Percentiles rank a stretch among this genome's conserved stretches.
Evolutionary conservation across 306 rosid genomes (phyloP).

Genomic region (Trifolium fragiferum): DNA sequence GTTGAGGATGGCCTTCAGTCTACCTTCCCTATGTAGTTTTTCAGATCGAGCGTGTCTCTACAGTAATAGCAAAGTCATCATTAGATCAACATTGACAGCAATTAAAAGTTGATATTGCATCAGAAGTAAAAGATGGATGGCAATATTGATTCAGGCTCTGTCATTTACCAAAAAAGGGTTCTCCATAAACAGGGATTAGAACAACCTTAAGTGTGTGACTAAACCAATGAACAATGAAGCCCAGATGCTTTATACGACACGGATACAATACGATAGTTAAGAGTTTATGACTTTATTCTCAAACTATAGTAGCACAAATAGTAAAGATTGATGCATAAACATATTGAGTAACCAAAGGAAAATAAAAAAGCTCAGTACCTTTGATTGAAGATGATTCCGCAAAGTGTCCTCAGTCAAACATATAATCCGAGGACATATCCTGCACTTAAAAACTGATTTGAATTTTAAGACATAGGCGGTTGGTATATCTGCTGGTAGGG

Average conservation of each 20-base stretch:
- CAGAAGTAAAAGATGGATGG: background rate
- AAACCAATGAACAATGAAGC: background rate
- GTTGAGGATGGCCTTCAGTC: slow-evolving; percentile 75
- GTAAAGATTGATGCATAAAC: slow-evolving; percentile 2
- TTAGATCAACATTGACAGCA: slow-evolving; percentile 18
- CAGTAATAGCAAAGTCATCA: slow-evolving; percentile 34
- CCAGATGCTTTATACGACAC: no score
- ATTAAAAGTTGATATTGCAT: slow-evolving; percentile 23
- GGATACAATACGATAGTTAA: background rate
- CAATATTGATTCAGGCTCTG: background rate
- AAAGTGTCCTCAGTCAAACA: slow-evolving; percentile 81
- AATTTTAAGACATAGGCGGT: slow-evolving; percentile 54
- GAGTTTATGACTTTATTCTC: slow-evolving; percentile 18
- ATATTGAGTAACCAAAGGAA: slow-evolving; percentile 31
- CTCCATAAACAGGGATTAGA: slow-evolving; percentile 1
- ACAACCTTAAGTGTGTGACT: slow-evolving; percentile 9
- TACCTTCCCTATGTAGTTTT: slow-evolving; percentile 72
- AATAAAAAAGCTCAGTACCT: slow-evolving; percentile 51
- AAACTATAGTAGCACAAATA: slow-evolving; percentile 8
- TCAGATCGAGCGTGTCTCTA: slow-evolving; percentile 90
- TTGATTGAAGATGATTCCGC: slow-evolving; percentile 84
- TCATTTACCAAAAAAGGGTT: background rate
- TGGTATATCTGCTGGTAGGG: slow-evolving; percentile 46
- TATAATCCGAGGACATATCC: slow-evolving; percentile 83
- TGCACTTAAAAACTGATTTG: slow-evolving; percentile 89